Percentiles rank a stretch among this genome's conserved stretches.
Conservation (phyloP, 2,329 filamentous ascomycete species). For the Aschersonia sp. region DNA sequence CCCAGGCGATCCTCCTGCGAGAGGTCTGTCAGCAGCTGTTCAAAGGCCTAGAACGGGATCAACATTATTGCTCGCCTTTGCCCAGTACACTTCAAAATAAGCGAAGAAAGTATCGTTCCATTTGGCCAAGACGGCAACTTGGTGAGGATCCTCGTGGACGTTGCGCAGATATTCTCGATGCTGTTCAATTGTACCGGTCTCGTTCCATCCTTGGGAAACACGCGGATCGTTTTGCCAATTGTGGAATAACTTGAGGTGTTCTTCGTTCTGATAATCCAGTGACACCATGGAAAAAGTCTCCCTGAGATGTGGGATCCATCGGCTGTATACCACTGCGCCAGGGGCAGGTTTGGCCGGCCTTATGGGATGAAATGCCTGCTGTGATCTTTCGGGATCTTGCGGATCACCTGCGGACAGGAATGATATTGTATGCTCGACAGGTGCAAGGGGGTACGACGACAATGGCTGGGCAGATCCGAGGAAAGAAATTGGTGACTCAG, state of each 20-base stretch:
- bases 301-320: conserved; percentile 60
- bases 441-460: conserved; percentile 32
- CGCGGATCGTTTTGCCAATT: conserved; percentile 74
- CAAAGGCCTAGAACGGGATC: no score
- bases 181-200: conserved; percentile 60
- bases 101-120: conserved; percentile 60
- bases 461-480: conserved; percentile 17
- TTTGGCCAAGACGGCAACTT: conserved; percentile 52
- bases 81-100: conserved; percentile 74
- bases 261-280: conserved; percentile 47
- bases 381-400: conserved; percentile 22
- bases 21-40: no score
- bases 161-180: conserved; percentile 57
- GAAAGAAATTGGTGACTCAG: conserved; percentile 23
- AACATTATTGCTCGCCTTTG: conserved; percentile 26
- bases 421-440: conserved; percentile 30
- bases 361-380: conserved; percentile 53
- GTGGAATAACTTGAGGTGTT: conserved; percentile 59
- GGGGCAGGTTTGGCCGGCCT: conserved; percentile 57
- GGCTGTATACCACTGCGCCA: conserved; percentile 59
- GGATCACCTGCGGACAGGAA: conserved; percentile 23
- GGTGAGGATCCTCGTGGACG: conserved; percentile 57
- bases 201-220: conserved; percentile 67
- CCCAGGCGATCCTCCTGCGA: no score
- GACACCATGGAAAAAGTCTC: conserved; percentile 69